Evolutionary conservation across 345 rosid species (phyloP), one percentile per base, ranked within the genome.

Genomic region (Lepidium aucheri): DNA sequence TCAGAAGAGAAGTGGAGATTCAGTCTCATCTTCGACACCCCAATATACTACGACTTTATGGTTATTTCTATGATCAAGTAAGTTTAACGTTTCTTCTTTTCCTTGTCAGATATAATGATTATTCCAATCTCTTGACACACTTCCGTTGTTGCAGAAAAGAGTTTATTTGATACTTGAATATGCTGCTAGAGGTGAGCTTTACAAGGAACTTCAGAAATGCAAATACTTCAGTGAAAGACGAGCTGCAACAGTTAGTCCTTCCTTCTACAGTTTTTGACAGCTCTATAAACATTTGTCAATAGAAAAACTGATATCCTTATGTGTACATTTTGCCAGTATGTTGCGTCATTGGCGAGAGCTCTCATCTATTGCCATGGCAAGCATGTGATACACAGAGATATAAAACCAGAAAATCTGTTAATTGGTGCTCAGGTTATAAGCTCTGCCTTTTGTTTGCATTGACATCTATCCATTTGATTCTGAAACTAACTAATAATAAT

Each of bases 301-400:
- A 5, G 8, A 14, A 18, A 56, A 12, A 43, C 63, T 67, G 20
- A 60, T 12, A 43, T 36, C 26, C 3, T 43, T 52, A 8, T 26
- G 22, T 57, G 24, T 53, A 53, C 1, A 7, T 5, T 71, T 38
- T 75, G 64, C 41, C 76, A 95, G 99, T 91, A 91, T 78, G 97
- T 95, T 63, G 99, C 99, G 13, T 91, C 97, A 0, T 76, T 95
- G 74, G 97, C 99, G 52, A 86, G 95, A 46, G 99, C 97, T 13
- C 87, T 95, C 80, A 91, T 95, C 51, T 95, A 91, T 69, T 95
- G 99, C 77, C 99, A 95, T 77, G 95, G 99, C 40, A 95, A 95
- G 78, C 99, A 95, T 77, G 94, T 95, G 39, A 95, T 91, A 41
- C 97, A 95, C 83, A 68, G 99, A 81, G 99, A 95, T 62, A 95